phyloP scores from a whole-genome alignment of 495 filamentous ascomycete genomes.

The Penicillium macrosclerotiorum region DNA sequence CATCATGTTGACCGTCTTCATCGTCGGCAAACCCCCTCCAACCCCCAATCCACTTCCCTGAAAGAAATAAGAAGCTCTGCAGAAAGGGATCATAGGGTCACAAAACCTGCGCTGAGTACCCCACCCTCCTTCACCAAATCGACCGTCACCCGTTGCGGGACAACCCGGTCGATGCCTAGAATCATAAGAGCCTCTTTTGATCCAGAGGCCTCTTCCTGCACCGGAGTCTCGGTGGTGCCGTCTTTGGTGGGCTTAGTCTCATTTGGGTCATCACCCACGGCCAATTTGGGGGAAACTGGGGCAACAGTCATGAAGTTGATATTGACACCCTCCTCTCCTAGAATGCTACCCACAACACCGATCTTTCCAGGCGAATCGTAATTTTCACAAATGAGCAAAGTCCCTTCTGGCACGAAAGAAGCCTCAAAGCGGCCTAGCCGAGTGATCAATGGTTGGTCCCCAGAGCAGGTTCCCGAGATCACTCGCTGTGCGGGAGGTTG shows the following conservation, averaged over 20 bases:
- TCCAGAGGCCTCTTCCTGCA: neutral
- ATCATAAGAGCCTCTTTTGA: conserved; percentile 71
- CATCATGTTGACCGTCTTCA: no score
- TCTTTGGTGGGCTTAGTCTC: conserved; percentile 8
- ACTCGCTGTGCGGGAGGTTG: conserved; percentile 43
- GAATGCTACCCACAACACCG: conserved; percentile 61
- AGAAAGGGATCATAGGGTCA: conserved; percentile 52
- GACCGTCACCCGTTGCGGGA: conserved; percentile 52
- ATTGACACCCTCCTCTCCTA: conserved; percentile 64
- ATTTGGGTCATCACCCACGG: conserved; percentile 4
- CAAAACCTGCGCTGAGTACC: conserved; percentile 61
- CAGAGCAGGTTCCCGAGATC: conserved; percentile 64
- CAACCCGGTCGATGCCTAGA: conserved; percentile 58
- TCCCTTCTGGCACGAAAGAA: conserved; percentile 62
- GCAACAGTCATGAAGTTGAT: conserved; percentile 72
- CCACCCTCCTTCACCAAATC: conserved; percentile 55
- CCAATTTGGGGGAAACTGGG: conserved; percentile 30
- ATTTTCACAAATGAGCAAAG: conserved; percentile 64
- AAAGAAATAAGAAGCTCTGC: neutral
- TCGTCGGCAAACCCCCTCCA: no score
- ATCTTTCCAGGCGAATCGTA: conserved; percentile 73
- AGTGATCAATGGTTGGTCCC: conserved; percentile 58
- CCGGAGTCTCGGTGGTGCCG: neutral
- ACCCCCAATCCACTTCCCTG: neutral
- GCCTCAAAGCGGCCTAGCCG: conserved; percentile 63